Conservation (phyloP, 1,284 basidiomycete genomes). For the Schizopora paradoxa region DNA sequence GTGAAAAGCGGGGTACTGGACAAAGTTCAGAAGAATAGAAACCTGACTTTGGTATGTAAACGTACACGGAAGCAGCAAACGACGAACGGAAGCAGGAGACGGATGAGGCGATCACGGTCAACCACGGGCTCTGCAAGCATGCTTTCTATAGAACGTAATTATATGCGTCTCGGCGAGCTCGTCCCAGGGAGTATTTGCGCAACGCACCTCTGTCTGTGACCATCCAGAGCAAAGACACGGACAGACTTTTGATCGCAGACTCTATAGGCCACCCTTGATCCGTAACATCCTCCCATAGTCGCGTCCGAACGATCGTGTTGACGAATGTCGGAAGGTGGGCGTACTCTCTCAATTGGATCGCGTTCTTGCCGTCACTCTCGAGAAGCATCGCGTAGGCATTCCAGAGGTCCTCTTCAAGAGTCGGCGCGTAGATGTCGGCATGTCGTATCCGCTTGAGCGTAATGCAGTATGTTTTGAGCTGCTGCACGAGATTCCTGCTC, state of each 20-base stretch:
- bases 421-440: conserved; percentile 30
- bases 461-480: conserved; percentile 41
- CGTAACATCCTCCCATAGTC: conserved; percentile 39
- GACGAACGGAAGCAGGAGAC: conserved; percentile 52
- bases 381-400: conserved; percentile 58
- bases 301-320: conserved; percentile 38
- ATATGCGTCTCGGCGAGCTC: neutral
- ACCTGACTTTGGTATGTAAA: conserved; percentile 12
- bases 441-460: conserved; percentile 39
- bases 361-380: conserved; percentile 75
- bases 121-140: conserved; percentile 37
- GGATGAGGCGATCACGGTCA: conserved; percentile 41
- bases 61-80: conserved; percentile 46
- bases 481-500: conserved; percentile 38
- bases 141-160: conserved; percentile 34
- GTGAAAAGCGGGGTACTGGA: conserved; percentile 49
- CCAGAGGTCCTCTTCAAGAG: conserved; percentile 44
- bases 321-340: conserved; percentile 45
- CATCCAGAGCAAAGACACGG: conserved; percentile 63
- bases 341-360: conserved; percentile 46
- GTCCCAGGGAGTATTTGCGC: conserved; percentile 8
- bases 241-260: conserved; percentile 42
- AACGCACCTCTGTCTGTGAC: conserved; percentile 43
- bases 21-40: neutral
- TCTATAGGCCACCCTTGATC: conserved; percentile 54